Percentiles rank a stretch among this genome's conserved stretches.
Conservation (phyloP, 1,284 basidiomycete genomes). For the Trichosporon sp. region DNA sequence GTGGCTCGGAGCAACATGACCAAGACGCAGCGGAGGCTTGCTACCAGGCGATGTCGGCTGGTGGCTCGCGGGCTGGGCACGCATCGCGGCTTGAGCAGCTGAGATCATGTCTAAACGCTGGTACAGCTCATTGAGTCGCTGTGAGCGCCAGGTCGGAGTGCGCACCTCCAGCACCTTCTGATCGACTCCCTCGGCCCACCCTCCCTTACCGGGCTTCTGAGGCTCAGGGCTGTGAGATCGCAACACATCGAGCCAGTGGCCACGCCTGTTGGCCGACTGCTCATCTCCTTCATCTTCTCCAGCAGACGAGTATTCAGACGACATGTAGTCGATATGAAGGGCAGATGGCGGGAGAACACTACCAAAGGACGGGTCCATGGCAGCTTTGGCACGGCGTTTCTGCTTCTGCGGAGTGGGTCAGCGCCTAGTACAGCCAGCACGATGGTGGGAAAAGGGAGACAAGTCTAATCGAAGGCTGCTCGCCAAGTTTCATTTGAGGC, state of each 20-base stretch:
- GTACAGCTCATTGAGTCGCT: conserved; percentile 38
- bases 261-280: conserved; percentile 7
- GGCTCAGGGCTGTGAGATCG: conserved; percentile 3
- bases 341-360: conserved; percentile 29
- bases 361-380: conserved; percentile 26
- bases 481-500: too few relatives aligned
- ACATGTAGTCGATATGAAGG: conserved; percentile 48
- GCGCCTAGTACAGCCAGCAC: background rate
- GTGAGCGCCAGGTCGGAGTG: conserved; percentile 44
- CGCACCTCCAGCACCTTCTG: conserved; percentile 71
- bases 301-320: conserved; percentile 47
- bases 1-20: conserved; percentile 36
- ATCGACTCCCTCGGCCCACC: conserved; percentile 50
- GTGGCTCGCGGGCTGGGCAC: conserved; percentile 19
- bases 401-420: conserved; percentile 37
- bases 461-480: too few relatives aligned
- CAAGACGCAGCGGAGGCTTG: conserved; percentile 16
- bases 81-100: conserved; percentile 20
- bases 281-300: conserved; percentile 34
- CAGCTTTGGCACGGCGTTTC: conserved; percentile 39
- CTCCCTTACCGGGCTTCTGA: conserved; percentile 64
- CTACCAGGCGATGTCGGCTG: conserved; percentile 3
- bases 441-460: background rate
- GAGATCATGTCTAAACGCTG: conserved; percentile 33
- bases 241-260: conserved; percentile 15